A percentile compares a stretch with the other conserved stretches of the same genome.
Conservation (phyloP, 257 asterid species). For the Primulina tabacum region DNA sequence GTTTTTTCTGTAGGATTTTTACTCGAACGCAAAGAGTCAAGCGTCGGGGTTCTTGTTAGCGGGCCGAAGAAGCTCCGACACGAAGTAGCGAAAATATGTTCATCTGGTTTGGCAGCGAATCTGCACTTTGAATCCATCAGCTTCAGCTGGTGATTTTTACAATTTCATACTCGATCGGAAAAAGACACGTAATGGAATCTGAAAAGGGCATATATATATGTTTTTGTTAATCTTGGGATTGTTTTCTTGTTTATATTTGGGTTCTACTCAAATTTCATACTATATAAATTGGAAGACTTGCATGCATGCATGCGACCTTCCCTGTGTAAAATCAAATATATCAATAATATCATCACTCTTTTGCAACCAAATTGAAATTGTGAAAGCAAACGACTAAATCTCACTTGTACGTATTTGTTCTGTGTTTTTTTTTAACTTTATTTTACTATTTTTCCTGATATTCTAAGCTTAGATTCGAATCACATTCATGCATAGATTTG, state of each 20-base stretch:
- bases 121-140: constrained; percentile 47
- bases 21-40: constrained; percentile 36
- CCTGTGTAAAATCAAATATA: background rate
- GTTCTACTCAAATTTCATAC: too few relatives aligned
- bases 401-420: too few relatives aligned
- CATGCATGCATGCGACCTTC: background rate
- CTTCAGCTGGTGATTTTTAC: constrained; percentile 40
- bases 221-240: background rate
- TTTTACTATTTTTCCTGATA: too few relatives aligned
- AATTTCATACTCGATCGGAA: background rate
- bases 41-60: constrained; percentile 44
- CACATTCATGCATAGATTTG: too few relatives aligned
- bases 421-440: too few relatives aligned
- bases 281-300: background rate
- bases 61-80: constrained; percentile 46
- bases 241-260: background rate
- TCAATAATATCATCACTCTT: too few relatives aligned
- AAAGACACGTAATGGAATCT: too few relatives aligned
- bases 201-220: too few relatives aligned
- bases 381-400: too few relatives aligned
- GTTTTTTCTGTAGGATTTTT: constrained; percentile 30
- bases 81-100: constrained; percentile 44
- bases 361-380: too few relatives aligned
- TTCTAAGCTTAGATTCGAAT: too few relatives aligned
- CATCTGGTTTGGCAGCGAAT: constrained; percentile 33